Evolutionary conservation across 345 rosid genomes (phyloP).

Genomic region (Citrus medica): DNA sequence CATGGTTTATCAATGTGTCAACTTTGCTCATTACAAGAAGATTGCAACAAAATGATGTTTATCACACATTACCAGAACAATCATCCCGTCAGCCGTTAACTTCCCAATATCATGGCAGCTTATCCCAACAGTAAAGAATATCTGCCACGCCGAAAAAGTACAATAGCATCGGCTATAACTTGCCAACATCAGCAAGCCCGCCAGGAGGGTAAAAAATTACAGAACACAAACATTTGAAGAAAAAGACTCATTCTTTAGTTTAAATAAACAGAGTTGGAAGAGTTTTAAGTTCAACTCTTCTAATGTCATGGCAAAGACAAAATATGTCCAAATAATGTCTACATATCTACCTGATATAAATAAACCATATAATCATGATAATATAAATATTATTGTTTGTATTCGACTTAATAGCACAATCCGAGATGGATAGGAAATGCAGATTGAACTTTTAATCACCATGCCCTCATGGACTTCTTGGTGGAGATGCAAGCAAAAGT

Average conservation of each 20-base stretch:
- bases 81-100: neutral
- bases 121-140: neutral
- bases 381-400: conserved; percentile 18
- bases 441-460: conserved; percentile 16
- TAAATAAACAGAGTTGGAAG: conserved; percentile 13
- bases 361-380: conserved; percentile 6
- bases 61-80: neutral
- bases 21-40: too few species aligned
- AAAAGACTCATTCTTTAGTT: conserved; percentile 2
- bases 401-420: conserved; percentile 20
- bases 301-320: conserved; percentile 17
- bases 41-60: neutral
- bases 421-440: conserved; percentile 24
- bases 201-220: neutral
- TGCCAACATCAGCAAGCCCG: neutral
- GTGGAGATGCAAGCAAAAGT: conserved; percentile 24
- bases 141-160: neutral
- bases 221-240: conserved; percentile 1
- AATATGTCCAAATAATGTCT: conserved; percentile 18
- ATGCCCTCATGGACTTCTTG: neutral
- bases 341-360: conserved; percentile 25
- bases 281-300: conserved; percentile 23
- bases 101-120: neutral
- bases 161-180: neutral
- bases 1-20: neutral